Conservation (phyloP, 148 eudicot species). For the Vaccinium corymbosum region DNA sequence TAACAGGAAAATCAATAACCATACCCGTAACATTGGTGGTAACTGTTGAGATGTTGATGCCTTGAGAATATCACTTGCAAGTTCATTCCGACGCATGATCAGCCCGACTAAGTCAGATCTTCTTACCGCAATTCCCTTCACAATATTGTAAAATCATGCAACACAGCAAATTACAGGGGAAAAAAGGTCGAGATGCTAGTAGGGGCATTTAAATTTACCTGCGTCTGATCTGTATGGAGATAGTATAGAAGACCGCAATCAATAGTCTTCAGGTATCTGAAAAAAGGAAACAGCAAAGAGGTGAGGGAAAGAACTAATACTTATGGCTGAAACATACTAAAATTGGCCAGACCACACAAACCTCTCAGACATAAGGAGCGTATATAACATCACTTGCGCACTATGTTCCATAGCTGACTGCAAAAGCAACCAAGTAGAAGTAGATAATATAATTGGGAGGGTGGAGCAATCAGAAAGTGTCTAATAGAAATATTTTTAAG, state of each 20-base stretch:
- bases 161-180: background rate
- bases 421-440: constrained; percentile 24
- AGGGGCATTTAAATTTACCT: constrained; percentile 42
- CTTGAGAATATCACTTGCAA: constrained; percentile 79
- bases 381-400: constrained; percentile 93
- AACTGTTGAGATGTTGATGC: constrained; percentile 69
- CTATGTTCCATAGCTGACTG: constrained; percentile 88
- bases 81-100: constrained; percentile 96
- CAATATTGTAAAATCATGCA: constrained; percentile 20
- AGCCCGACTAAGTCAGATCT: constrained; percentile 91
- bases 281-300: constrained; percentile 10
- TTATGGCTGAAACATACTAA: background rate
- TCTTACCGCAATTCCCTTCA: constrained; percentile 59
- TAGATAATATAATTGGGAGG: constrained; percentile 5
- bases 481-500: background rate
- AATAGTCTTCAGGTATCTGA: constrained; percentile 66
- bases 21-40: constrained; percentile 92
- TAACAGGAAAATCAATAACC: background rate
- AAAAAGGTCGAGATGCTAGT: background rate
- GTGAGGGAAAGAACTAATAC: constrained; percentile 7
- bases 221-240: constrained; percentile 83
- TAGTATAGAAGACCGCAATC: constrained; percentile 87
- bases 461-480: constrained; percentile 1
- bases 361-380: constrained; percentile 98
- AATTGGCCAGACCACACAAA: constrained; percentile 20